These are phyloP conservation scores for Thuidium tamariscinum DNA, from an alignment of 225 moss, liverwort and hornwort species.

Conservation along the genomic window DNA sequence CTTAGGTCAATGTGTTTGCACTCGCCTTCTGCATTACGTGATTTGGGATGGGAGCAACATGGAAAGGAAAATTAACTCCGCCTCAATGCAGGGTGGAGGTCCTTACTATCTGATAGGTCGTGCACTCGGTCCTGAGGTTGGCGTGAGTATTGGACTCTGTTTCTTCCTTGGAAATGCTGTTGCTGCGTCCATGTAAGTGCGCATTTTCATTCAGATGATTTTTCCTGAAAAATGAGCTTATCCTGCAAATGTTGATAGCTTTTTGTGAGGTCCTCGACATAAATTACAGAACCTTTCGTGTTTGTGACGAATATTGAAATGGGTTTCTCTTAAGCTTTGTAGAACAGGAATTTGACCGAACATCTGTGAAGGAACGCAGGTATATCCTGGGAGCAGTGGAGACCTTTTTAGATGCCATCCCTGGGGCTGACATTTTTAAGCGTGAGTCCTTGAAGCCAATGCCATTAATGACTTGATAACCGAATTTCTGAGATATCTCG, in stretches of 20 bases:
- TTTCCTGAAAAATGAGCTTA: neutral
- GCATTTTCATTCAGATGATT: neutral
- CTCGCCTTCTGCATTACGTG: neutral
- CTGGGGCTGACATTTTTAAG: slow-evolving; percentile 82
- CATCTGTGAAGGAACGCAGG: slow-evolving; percentile 23
- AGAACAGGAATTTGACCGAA: neutral
- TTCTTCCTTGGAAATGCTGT: slow-evolving; percentile 98
- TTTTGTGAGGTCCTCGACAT: neutral
- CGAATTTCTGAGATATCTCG: neutral
- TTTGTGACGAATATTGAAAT: neutral
- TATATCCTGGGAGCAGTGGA: slow-evolving; percentile 94
- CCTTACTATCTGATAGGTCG: slow-evolving; percentile 95
- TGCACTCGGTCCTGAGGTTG: slow-evolving; percentile 97
- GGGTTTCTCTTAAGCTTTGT: neutral
- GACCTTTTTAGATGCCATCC: slow-evolving; percentile 90
- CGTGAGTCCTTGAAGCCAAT: slow-evolving; percentile 30
- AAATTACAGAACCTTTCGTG: neutral
- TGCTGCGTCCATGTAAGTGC: slow-evolving; percentile 83
- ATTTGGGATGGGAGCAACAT: neutral
- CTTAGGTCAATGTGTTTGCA: neutral
- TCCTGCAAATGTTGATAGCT: neutral
- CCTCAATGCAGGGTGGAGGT: slow-evolving; percentile 76
- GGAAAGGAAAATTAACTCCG: neutral
- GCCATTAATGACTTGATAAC: neutral
- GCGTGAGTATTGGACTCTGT: slow-evolving; percentile 95